A percentile compares a stretch with the other conserved stretches of the same genome.
These are phyloP conservation scores for Alternaria angustiovoidea DNA, from an alignment of 2,329 filamentous ascomycete species.

Conservation along the genomic window DNA sequence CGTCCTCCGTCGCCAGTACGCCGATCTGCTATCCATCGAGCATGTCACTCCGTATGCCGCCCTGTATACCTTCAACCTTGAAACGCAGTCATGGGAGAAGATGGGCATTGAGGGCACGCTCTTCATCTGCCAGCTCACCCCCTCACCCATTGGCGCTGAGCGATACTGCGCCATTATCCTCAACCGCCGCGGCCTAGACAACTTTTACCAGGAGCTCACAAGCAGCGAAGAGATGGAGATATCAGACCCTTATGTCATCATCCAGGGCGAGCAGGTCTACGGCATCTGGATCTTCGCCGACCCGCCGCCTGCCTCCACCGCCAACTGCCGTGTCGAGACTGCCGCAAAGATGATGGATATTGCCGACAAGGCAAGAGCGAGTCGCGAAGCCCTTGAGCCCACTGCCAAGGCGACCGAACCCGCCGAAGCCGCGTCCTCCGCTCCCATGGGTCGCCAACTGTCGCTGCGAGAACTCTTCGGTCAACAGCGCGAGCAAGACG, in stretches of 20 bases:
- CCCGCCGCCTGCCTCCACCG: conserved; percentile 62
- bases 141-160: conserved; percentile 46
- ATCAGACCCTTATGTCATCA: conserved; percentile 66
- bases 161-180: conserved; percentile 57
- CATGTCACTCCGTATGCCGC: conserved; percentile 86
- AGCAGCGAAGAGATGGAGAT: conserved; percentile 56
- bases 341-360: conserved; percentile 64
- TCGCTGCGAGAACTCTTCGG: conserved; percentile 64
- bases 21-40: conserved; percentile 75
- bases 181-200: conserved; percentile 59
- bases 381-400: conserved; percentile 52
- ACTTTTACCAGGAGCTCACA: conserved; percentile 55
- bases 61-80: conserved; percentile 78
- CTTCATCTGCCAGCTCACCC: conserved; percentile 76
- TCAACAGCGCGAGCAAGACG: conserved; percentile 62
- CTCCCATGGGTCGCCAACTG: conserved; percentile 62
- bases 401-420: conserved; percentile 39
- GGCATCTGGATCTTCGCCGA: conserved; percentile 73
- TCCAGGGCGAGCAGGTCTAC: conserved; percentile 61
- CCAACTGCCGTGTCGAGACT: conserved; percentile 60
- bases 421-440: conserved; percentile 43
- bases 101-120: conserved; percentile 84
- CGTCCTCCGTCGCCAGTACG: conserved; percentile 83
- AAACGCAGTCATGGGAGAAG: conserved; percentile 80
- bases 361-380: conserved; percentile 61